Base-by-base conservation (phyloP, 2,329 filamentous ascomycete genomes). In the Neobulgaria alba region DNA sequence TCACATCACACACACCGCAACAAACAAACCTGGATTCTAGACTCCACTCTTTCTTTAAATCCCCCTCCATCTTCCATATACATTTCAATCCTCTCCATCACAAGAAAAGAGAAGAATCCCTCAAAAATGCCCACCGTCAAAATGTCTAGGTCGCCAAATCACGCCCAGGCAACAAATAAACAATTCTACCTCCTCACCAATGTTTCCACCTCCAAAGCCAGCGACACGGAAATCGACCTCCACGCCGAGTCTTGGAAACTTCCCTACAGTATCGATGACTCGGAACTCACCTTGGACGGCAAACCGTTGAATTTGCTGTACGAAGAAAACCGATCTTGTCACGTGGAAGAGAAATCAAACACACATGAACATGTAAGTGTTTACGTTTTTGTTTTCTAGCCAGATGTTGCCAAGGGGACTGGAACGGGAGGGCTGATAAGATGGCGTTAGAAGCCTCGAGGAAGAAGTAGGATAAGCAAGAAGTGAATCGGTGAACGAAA, bases 301-400 rank as follows among this genome's bases (percentile, higher is more conserved):
- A 58, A 56, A 18, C 55, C 55, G 2, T 32, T 58, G 16, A 58
- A 57, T 29, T 39, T 56, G 50, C 37, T 58, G 5, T 53, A 54
- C 18, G 55, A 58, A 36, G 55, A 57, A 38, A 57, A 26, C 23
- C 7, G 23, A 12, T 26, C 23, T 7, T 26, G 12, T 26, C 23
- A 26, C 23, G 23, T 26, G 23, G 12, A 12, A 12, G 23, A 26
- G 7, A 12, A 26, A 26, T 7, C n/a, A n/a, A n/a, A n/a, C n/a
- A n/a, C 23, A 26, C 23, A 12, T 26, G 23, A 26, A 26, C 23
- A 26, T 26, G 23, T 26, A 26, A 26, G 23, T 26, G n/a, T 12
- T 26, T 26, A 26, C 23, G 7, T 26, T 7, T 12, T 26, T 26
- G 12, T 26, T 26, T 26, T 7, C 23, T 7, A 26, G 23, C n/a